Base-by-base conservation (phyloP, 495 filamentous ascomycete species). In the Hypoxylon trugodes region DNA sequence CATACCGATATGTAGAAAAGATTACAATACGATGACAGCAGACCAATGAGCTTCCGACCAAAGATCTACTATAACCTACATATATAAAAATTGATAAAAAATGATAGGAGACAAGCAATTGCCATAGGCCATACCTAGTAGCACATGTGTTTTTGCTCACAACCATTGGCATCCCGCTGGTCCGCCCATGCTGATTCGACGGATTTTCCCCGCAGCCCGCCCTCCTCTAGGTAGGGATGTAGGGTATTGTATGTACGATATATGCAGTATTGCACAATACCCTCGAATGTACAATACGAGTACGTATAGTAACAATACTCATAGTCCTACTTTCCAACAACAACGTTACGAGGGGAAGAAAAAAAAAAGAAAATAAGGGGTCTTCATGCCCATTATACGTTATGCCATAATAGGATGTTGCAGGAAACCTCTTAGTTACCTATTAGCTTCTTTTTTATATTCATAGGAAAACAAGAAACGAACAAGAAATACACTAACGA, bases 151-250 rank as follows among this genome's bases (percentile, higher is more conserved):
- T 55, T 48, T 41, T 21, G 37, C 24, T 46, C 37, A 13, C n/a
- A 51, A 32, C 32, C 22, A 61, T 57, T 52, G 56, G 43, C 19
- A 51, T 61, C 56, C 62, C 62, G 56, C 37, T 66, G 45, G 40
- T 50, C 51, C 57, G 58, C 35, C 36, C 40, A 18, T 46, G 64
- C 33, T 51, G 53, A 67, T 67, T 67, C 41, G 58, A 67, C 42
- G 40, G 64, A 59, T 47, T 62, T 67, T 67, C 64, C 64, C 64
- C 64, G 64, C 64, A 67, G 64, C 53, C 35, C 60, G 52, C 40
- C 58, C 46, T 56, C 32, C 58, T 10, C 37, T 50, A 63, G n/a
- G n/a, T n/a, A n/a, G n/a, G n/a, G n/a, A n/a, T n/a, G n/a, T n/a
- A n/a, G n/a, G n/a, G n/a, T n/a, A n/a, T n/a, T 63, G 51, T 56